Evolutionary conservation across 1,284 basidiomycete species (phyloP), one percentile per base, ranked within the genome.

Genomic region (Cystobasidium slooffiae): DNA sequence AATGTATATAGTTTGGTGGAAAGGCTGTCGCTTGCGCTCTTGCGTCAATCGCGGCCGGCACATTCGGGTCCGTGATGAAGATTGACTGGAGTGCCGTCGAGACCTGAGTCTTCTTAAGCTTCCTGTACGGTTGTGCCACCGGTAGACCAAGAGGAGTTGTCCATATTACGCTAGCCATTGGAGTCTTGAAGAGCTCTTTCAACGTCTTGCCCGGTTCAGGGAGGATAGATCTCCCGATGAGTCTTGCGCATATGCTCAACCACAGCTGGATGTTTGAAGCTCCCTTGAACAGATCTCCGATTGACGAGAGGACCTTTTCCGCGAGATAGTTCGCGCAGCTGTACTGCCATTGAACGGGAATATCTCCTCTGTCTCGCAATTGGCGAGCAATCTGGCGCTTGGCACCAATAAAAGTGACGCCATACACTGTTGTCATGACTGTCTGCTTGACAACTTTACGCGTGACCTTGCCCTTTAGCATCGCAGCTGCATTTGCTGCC

Each of bases 391-490:
- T 97, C 84, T 99, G 97, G 41, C 94, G 93, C 73, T 94, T 89
- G 37, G 96, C 97, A 46, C 96, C 97, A 72, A 98, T 85, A 82
- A 91, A 97, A 0, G 96, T 99, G 24, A 99, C 96, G 55, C 95
- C 96, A 82, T 99, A 99, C 47, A 99, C 97, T 10, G 97, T 99
- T 0, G 97, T 99, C 97, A 99, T 99, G 79, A 98, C 93, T 20
- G 96, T 98, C 85, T 99, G 96, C 86, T 99, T 99, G 79, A 99
- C 96, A 31, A 98, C 90, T 83, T 99, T 99, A 61, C 97, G 85
- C 7, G 93, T 87, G 55, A 99, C 87, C 81, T 94, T 93, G 66
- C 92, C 93, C 49, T 86, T 77, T 20, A 97, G 85, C 78, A 92
- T 79, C 68, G 85, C 78, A 0, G 94, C 94, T 65, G 86, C 83